A percentile compares a stretch with the other conserved stretches of the same genome.
Conservation (phyloP, 2,329 filamentous ascomycete species). For the Thelonectria discophora region DNA sequence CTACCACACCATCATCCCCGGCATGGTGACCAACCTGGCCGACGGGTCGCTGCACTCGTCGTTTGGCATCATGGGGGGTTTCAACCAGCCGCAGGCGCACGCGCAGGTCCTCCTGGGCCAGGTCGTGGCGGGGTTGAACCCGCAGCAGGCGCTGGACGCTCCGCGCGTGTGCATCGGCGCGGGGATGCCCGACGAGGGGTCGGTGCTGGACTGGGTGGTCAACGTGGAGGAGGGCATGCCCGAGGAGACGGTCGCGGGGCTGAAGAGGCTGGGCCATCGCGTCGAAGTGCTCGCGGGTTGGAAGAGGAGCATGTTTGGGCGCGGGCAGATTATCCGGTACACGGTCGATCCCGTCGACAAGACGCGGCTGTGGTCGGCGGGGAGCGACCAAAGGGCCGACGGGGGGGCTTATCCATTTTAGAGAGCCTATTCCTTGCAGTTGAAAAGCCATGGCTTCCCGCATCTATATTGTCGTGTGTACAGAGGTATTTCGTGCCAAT, state of each 20-base stretch:
- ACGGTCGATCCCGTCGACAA: conserved; percentile 76
- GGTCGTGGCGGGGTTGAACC: conserved; percentile 80
- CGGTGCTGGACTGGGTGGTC: conserved; percentile 70
- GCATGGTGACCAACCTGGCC: conserved; percentile 79
- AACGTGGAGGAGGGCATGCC: conserved; percentile 86
- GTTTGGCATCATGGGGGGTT: conserved; percentile 97
- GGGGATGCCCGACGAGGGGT: conserved; percentile 69
- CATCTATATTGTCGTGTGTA: conserved; percentile 37
- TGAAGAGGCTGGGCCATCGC: conserved; percentile 76
- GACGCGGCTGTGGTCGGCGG: conserved; percentile 81
- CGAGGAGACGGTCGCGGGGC: conserved; percentile 70
- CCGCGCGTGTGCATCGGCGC: conserved; percentile 89
- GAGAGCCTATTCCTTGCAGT: not conserved
- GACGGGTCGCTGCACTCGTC: conserved; percentile 83
- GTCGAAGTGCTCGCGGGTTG: conserved; percentile 74
- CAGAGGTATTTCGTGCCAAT: conserved; percentile 39
- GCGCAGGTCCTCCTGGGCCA: conserved; percentile 93
- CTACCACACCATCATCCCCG: conserved; percentile 98
- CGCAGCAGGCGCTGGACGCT: conserved; percentile 89
- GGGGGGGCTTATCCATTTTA: conserved; percentile 69
- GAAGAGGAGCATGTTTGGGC: conserved; percentile 76
- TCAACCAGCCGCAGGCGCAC: conserved; percentile 98
- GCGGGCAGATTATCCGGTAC: conserved; percentile 85
- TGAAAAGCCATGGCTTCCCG: conserved; percentile 4
- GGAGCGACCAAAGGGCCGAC: conserved; percentile 88